phyloP scores from a whole-genome alignment of 23 red algal species.

The Cyanidioschyzon merolae region DNA sequence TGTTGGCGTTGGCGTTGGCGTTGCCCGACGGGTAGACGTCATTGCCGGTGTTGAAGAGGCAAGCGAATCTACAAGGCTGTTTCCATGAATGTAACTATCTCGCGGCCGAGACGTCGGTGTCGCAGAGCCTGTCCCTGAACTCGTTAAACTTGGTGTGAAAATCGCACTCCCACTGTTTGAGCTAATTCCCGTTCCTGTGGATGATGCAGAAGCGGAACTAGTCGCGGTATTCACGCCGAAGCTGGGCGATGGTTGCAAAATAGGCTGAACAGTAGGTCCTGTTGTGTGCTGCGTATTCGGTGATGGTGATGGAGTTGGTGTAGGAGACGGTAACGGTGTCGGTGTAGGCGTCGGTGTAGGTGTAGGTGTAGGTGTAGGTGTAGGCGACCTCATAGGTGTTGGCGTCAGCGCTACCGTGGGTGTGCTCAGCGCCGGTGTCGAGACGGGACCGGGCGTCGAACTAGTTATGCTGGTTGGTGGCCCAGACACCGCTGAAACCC shows the following conservation, averaged over 20 bases:
- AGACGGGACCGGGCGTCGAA: background rate
- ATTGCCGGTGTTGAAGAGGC: background rate
- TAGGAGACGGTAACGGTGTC: background rate
- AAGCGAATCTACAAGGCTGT: background rate
- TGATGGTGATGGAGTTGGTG: background rate
- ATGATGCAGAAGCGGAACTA: background rate
- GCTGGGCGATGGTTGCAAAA: background rate
- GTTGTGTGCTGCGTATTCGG: background rate
- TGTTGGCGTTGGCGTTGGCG: background rate
- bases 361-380: background rate
- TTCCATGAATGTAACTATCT: background rate
- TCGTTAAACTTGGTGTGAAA: background rate
- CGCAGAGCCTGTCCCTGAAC: background rate
- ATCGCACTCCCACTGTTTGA: background rate
- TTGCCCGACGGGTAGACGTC: background rate
- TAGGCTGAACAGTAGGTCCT: background rate
- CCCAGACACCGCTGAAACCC: background rate
- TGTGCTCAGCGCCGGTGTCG: background rate
- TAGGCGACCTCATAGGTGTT: background rate
- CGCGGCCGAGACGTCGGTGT: background rate
- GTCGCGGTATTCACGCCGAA: background rate
- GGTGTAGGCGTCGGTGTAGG: background rate
- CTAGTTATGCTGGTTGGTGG: background rate
- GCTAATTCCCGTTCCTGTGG: background rate
- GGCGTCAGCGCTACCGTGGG: background rate